Evolutionary conservation across 78 protist species (phyloP), one percentile per base, ranked within the genome.

Genomic region (Dictyostelium firmibasis): DNA sequence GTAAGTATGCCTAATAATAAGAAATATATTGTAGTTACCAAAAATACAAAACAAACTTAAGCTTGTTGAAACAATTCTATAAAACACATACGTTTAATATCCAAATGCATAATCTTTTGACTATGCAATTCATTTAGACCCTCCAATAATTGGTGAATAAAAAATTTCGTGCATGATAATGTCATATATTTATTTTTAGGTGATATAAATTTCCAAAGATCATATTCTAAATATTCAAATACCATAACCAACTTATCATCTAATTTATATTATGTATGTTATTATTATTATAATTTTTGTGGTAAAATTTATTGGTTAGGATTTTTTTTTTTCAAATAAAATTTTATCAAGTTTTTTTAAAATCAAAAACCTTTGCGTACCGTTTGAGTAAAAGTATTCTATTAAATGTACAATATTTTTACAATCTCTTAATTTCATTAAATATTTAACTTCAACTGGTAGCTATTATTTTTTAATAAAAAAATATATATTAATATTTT

Each of bases 361-460:
- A n/a, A n/a, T n/a, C 23, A 41, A 41, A 41, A 53, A 16, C 7
- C 20, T 53, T 57, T 60, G 14, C 2, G 76, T 86, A 86, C 92
- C 93, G 43, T 60, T 87, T 76, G 93, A 35, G 43, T 78, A 87
- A 41, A 87, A 87, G 31, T 87, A 67, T 43, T 87, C 93, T 31
- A 81, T 14, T 18, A 87, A 35, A 11, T 87, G 74, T 25, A 87
- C 79, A 53, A 87, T 62, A 44, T 87, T 76, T 36, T 87, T 76
- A 69, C 81, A 70, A 62, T 78, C 85, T 43, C 79, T 76, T 23
- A 87, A n/a, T 43, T 87, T 87, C 35, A 29, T 77, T 41, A 87
- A 41, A 41, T 87, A 87, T 78, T 87, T 87, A 25, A 87, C 93
- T 78, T 87, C 93, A 16, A 78, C 93, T 23, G 93, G 93, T 77